Conservation (phyloP, 2,329 filamentous ascomycete species). For the Didymella keratinophila region DNA sequence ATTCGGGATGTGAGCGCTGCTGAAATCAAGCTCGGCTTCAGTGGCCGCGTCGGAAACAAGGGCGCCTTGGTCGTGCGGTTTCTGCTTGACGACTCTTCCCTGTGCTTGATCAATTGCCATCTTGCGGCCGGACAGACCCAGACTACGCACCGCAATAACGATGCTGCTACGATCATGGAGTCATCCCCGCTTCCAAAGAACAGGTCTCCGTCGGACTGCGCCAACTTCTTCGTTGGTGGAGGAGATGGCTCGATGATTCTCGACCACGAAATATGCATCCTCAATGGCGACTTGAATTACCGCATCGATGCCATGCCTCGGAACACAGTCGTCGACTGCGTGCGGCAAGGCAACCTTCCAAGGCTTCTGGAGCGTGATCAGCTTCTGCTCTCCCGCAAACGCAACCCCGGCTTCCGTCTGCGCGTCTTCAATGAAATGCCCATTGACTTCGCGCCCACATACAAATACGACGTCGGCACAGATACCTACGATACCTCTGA, state of each 20-base stretch:
- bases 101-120: conserved; percentile 98
- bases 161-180: conserved; percentile 89
- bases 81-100: conserved; percentile 87
- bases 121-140: conserved; percentile 92
- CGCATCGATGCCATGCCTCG: conserved; percentile 97
- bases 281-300: conserved; percentile 97
- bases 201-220: conserved; percentile 68
- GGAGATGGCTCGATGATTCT: conserved; percentile 94
- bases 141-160: conserved; percentile 89
- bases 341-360: conserved; percentile 79
- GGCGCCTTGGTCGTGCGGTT: conserved; percentile 93
- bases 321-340: conserved; percentile 86
- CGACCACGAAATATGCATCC: conserved; percentile 95
- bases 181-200: conserved; percentile 76
- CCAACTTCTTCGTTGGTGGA: conserved; percentile 86
- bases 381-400: conserved; percentile 83
- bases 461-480: conserved; percentile 97
- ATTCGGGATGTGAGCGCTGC: conserved; percentile 80
- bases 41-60: conserved; percentile 94
- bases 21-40: conserved; percentile 96
- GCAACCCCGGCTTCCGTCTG: conserved; percentile 88
- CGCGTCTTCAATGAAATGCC: conserved; percentile 89
- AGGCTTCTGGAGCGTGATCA: conserved; percentile 95
- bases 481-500: conserved; percentile 94
- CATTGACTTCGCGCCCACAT: conserved; percentile 93